A percentile compares a stretch with the other conserved stretches of the same genome.
Conservation (phyloP, 352 stramenopile genomes). For the Phytopythium ostracodes region DNA sequence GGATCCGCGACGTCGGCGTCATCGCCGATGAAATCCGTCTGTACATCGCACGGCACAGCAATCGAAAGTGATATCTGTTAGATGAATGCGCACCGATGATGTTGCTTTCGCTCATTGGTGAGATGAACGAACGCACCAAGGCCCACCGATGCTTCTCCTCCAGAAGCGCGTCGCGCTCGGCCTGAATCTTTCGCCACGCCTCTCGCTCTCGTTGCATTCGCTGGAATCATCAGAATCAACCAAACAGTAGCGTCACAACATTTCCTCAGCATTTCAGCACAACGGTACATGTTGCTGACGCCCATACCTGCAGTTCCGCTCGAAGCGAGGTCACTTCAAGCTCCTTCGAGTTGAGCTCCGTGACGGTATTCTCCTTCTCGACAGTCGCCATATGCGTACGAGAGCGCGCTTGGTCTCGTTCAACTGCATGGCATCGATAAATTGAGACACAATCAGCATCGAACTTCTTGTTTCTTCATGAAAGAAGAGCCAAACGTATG, state of each 20-base stretch:
- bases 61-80: background rate
- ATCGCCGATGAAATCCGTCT: slow-evolving; percentile 59
- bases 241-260: too few relatives aligned
- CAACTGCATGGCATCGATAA: slow-evolving; percentile 19
- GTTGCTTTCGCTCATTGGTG: background rate
- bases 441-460: background rate
- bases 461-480: background rate
- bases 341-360: slow-evolving; percentile 41
- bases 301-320: slow-evolving; percentile 46
- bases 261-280: too few relatives aligned
- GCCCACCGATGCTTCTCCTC: slow-evolving; percentile 86
- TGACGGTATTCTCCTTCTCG: slow-evolving; percentile 61
- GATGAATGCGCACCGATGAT: background rate
- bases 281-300: too few relatives aligned
- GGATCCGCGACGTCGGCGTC: slow-evolving; percentile 21
- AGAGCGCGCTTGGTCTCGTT: slow-evolving; percentile 75
- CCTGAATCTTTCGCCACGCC: slow-evolving; percentile 72
- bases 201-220: slow-evolving; percentile 73
- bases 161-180: slow-evolving; percentile 69
- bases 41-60: slow-evolving; percentile 1
- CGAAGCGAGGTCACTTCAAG: slow-evolving; percentile 42
- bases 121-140: slow-evolving; percentile 33
- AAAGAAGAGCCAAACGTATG: background rate
- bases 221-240: slow-evolving; percentile 11
- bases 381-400: slow-evolving; percentile 52